Evolutionary conservation across 2,329 filamentous ascomycete genomes (phyloP), one percentile per base, ranked within the genome.

Genomic region (Chaetothyriales sp.): DNA sequence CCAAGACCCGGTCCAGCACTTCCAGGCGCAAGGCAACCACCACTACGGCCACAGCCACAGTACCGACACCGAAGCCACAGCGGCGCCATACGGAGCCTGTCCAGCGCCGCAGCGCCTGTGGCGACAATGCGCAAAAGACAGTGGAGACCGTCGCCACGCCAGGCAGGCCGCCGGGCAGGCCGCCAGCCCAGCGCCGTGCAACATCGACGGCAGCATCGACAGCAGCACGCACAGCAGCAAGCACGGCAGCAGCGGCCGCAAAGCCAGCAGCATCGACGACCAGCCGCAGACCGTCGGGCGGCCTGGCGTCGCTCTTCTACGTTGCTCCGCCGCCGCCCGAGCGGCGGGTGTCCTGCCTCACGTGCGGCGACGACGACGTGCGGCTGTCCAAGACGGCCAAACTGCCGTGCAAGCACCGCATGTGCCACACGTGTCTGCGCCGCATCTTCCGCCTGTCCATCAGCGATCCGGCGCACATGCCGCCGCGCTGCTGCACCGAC

Each of bases 401-500:
- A 65, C 77, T 94, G 37, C 77, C 79, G 58, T 94, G 89, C 64
- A 81, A 81, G 2, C 88, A 94, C 66, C 78, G 81, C 56, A 89
- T 90, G 83, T 94, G 89, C 67, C 75, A 85, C 57, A 66, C 75
- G 6, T 94, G 89, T 65, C 72, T 95, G 43, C 83, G 81, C 65
- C 78, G 81, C 48, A 76, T 80, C 52, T 94, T 94, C 68, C 80
- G 76, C 50, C 74, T 87, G 55, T 92, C 87, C 9, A 73, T 89
- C 56, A 82, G 76, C 44, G 86, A 94, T 64, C 81, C 85, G 1
- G 77, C 81, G 54, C 82, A 87, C 59, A 94, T 94, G 86, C 87
- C 89, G 18, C 89, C 89, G 0, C 78, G 76, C 63, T 95, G 88
- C 67, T 95, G 88, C 67, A 83, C 78, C 2, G 62, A 76, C 18